Percentiles rank a stretch among this genome's conserved stretches.
Conservation (phyloP, 345 rosid genomes). For the Linum tenue region DNA sequence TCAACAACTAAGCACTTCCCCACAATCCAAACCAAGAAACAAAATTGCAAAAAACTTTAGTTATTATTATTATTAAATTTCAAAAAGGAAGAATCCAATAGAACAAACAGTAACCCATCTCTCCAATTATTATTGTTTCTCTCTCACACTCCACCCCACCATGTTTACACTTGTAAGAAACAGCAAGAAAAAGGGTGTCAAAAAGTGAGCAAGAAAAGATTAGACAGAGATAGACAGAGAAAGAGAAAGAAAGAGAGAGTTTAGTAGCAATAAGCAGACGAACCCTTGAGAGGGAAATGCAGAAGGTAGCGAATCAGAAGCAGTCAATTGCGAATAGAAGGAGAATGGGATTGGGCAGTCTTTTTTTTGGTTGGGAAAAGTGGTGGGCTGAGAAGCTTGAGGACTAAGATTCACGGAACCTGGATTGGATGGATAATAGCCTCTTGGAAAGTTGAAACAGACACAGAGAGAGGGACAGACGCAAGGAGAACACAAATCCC, state of each 20-base stretch:
- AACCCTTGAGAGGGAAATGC: conserved; percentile 13
- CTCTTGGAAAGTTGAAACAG: neutral
- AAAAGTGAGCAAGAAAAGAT: conserved; percentile 12
- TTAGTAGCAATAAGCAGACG: conserved; percentile 14
- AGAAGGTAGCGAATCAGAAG: conserved; percentile 6
- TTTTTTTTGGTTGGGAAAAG: conserved; percentile 13
- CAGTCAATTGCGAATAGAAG: conserved; percentile 14
- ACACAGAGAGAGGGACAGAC: neutral
- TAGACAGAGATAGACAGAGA: neutral
- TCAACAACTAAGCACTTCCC: conserved; percentile 5
- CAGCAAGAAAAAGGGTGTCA: neutral
- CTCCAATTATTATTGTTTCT: neutral
- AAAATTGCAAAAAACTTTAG: neutral
- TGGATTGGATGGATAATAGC: neutral
- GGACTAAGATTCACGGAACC: conserved; percentile 45
- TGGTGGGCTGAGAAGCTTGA: conserved; percentile 29
- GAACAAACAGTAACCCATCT: neutral
- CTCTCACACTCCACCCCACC: neutral
- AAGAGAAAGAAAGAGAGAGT: neutral
- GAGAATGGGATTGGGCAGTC: conserved; percentile 13
- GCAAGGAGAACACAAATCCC: neutral
- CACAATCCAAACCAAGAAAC: neutral
- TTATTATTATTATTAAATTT: no score
- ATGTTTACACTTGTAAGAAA: neutral
- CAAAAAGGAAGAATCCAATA: neutral